These are phyloP conservation scores for Solanum appendiculatum DNA, from an alignment of 257 asterid genomes.

Conservation along the genomic window DNA sequence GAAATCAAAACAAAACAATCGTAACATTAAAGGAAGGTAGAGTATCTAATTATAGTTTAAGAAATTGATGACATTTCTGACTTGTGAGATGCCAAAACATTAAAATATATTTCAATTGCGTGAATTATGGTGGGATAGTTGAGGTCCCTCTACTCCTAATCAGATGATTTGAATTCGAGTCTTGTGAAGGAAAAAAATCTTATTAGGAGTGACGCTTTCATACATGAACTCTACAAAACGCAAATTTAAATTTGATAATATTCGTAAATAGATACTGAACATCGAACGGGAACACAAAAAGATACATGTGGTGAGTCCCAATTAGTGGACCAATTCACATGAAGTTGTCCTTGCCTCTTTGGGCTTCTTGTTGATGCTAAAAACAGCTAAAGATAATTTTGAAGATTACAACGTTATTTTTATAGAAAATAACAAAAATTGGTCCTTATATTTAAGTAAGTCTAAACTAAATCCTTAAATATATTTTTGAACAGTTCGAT, in stretches of 20 bases:
- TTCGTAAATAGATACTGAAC: fast-evolving
- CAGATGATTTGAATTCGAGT: fast-evolving
- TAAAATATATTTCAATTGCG: too few species aligned
- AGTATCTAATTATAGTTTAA: not conserved
- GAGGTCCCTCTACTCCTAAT: not conserved
- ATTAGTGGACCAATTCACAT: not conserved
- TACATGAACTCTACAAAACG: fast-evolving
- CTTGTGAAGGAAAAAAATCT: not conserved
- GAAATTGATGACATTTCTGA: not conserved
- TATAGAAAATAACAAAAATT: not conserved
- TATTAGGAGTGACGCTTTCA: not conserved
- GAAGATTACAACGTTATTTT: not conserved
- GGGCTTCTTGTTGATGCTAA: not conserved
- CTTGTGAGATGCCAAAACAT: not conserved
- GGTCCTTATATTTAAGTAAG: not conserved
- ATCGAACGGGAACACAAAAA: fast-evolving
- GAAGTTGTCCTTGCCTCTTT: not conserved
- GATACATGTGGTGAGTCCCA: not conserved
- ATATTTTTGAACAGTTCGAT: not conserved
- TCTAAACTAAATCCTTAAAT: not conserved
- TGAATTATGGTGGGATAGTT: fast-evolving
- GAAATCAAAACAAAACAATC: not conserved
- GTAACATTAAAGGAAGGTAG: not conserved
- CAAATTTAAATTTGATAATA: not conserved
- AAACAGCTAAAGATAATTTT: not conserved